phyloP scores from a whole-genome alignment of 106 monocot species.

The Dioscorea dumetorum region DNA sequence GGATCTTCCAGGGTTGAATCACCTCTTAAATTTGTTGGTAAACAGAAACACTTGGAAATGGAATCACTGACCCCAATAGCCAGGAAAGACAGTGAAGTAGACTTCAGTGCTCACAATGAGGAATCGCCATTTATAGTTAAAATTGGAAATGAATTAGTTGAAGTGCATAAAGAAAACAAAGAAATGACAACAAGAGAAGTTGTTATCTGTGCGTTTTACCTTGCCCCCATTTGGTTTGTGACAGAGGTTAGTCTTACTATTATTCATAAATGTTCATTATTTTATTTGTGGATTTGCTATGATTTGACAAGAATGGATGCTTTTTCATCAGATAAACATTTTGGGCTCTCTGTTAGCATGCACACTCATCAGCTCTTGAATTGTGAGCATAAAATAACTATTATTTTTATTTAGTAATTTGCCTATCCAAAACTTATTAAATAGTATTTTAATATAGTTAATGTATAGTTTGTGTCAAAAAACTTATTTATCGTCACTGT shows the following conservation, averaged over 20 bases:
- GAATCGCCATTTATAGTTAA: conserved; percentile 40
- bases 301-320: too few relatives aligned
- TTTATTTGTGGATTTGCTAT: too few relatives aligned
- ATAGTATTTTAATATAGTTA: too few relatives aligned
- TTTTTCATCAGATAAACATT: too few relatives aligned
- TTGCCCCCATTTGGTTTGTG: conserved; percentile 92
- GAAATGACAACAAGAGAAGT: conserved; percentile 58
- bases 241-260: conserved; percentile 62
- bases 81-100: conserved; percentile 56
- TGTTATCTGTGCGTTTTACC: conserved; percentile 78
- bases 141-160: conserved; percentile 26
- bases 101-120: conserved; percentile 48
- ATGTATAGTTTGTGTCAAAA: too few relatives aligned
- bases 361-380: too few relatives aligned
- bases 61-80: conserved; percentile 36
- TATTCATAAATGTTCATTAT: too few relatives aligned
- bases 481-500: too few relatives aligned
- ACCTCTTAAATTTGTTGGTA: conserved; percentile 32
- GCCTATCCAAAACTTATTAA: too few relatives aligned
- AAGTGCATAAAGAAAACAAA: conserved; percentile 28
- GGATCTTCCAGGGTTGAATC: conserved; percentile 34
- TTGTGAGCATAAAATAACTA: too few relatives aligned
- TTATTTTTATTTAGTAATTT: too few relatives aligned
- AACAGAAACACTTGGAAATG: conserved; percentile 67
- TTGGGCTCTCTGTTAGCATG: too few relatives aligned